Base-by-base conservation (phyloP, 306 rosid genomes). In the Rosa multiflora region DNA sequence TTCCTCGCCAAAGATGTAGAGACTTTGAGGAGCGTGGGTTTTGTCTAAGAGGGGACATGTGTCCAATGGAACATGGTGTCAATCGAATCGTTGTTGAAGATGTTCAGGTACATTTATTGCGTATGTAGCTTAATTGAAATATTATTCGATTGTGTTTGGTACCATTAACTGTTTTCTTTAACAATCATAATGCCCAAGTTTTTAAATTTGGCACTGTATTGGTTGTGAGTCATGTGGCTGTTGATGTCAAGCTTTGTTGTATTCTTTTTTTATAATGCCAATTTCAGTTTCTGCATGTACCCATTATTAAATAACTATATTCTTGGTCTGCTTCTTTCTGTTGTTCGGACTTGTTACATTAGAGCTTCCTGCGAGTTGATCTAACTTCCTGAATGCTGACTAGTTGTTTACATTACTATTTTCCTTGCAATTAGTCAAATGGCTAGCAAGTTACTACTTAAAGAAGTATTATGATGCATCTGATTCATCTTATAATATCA, bases 21-120 rank as follows among this genome's bases (percentile, higher is more conserved):
- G 99, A 96, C 81, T 96, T 96, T 84, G 99, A 96, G 96, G 99
- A 96, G 86, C 98, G 97, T 70, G 99, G 99, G 61, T 96, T 90
- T 86, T 96, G 99, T 85, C 89, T 96, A 32, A 90, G 99, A 90
- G 99, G 99, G 81, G 99, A 96, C 86, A 93, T 96, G 93, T 96
- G 99, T 70, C 99, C 98, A 23, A 96, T 96, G 99, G 99, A 96
- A 83, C 99, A 96, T 48, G 99, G 99, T 53, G 88, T 93, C 72
- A 91, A 96, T 80, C 98, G 99, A 62, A 96, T 96, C 82, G 99
- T 96, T 80, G 82, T 96, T 70, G 99, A 96, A 88, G 99, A 96
- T 87, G 99, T 96, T 76, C 96, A 96, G 99, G 99, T 93, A 88
- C 75, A 78, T 77, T 32, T 72, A 46, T 47, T 74, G 61, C 70